Evolutionary conservation across 192 early-diverging fungal species (phyloP), one percentile per base, ranked within the genome.

Genomic region (Coemansia sp.): DNA sequence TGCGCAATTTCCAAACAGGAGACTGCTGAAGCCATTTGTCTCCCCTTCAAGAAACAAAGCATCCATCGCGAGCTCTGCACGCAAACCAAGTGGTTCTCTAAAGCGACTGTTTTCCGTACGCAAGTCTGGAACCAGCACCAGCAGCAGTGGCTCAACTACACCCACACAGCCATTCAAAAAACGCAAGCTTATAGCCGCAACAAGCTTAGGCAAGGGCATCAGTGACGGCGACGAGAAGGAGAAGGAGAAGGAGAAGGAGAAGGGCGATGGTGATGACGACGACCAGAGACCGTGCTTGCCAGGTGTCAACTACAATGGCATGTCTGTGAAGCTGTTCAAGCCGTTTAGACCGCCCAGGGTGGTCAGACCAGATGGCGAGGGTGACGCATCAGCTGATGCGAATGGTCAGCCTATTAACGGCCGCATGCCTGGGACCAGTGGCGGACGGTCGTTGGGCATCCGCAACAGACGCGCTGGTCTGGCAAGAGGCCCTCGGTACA

Each of bases 401-500:
- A 33, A 33, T 20, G 40, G 18, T 4, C 49, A 52, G 49, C 49
- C 49, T 8, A 61, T 63, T 45, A 61, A 18, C 21, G 9, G 48
- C 26, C 20, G 63, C 26, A 21, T 4, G 39, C 2, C 56, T 25
- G 60, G 33, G n/a, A n/a, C n/a, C n/a, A n/a, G n/a, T n/a, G n/a
- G n/a, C n/a, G n/a, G n/a, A 1, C 64, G 77, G 59, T 66, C 76
- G 20, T 49, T 93, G 40, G 90, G 90, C n/a, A 72, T 91, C 23
- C 81, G 87, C 7, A 52, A 52, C 21, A 68, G 86, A 21, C 79
- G 86, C n/a, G 26, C 75, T 30, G 74, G 52, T 2, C 58, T 85
- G 25, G 61, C 71, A 40, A 85, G 66, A 29, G 87, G 88, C 9
- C 87, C 91, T 6, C 81, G 92, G 21, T 88, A 96, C 62, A 94